Evolutionary conservation across 805 yeast genomes (phyloP).

Genomic region (Candida tibetensis): DNA sequence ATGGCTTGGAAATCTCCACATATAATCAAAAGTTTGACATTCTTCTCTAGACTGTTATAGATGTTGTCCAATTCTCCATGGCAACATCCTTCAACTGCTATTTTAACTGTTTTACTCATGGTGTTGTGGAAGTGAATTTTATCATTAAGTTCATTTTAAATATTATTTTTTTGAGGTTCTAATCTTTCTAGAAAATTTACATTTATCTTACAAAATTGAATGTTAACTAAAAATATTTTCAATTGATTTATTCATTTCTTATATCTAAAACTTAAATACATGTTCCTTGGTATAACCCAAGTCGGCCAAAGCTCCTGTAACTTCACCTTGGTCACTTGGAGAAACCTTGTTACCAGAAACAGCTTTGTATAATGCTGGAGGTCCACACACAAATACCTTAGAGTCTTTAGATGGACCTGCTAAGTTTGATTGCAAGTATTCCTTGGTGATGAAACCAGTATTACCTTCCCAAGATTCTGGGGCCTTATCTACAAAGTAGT

Average conservation of each 20-base stretch:
- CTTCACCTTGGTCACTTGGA: constrained; percentile 93
- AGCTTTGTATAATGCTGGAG: constrained; percentile 86
- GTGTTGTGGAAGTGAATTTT: too few relatives aligned
- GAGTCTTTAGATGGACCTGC: constrained; percentile 60
- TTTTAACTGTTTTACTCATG: constrained; percentile 9
- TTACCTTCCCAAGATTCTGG: constrained; percentile 47
- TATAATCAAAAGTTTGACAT: constrained; percentile 52
- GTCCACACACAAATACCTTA: constrained; percentile 90
- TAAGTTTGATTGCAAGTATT: constrained; percentile 57
- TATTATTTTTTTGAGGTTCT: too few relatives aligned
- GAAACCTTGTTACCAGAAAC: constrained; percentile 81
- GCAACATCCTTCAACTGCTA: constrained; percentile 88
- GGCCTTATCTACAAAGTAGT: constrained; percentile 78
- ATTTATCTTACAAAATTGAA: too few relatives aligned
- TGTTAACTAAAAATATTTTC: too few relatives aligned
- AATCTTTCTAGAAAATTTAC: too few relatives aligned
- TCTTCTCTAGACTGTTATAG: constrained; percentile 32
- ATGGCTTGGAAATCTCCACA: constrained; percentile 93
- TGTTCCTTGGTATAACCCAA: constrained; percentile 83
- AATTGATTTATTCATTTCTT: background rate
- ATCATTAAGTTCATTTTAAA: too few relatives aligned
- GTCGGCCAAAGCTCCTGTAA: constrained; percentile 82
- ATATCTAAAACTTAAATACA: constrained; percentile 76
- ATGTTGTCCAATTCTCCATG: constrained; percentile 74
- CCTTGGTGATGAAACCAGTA: constrained; percentile 77